Conservation (phyloP, 345 rosid species). For the Ailanthus altissimus region DNA sequence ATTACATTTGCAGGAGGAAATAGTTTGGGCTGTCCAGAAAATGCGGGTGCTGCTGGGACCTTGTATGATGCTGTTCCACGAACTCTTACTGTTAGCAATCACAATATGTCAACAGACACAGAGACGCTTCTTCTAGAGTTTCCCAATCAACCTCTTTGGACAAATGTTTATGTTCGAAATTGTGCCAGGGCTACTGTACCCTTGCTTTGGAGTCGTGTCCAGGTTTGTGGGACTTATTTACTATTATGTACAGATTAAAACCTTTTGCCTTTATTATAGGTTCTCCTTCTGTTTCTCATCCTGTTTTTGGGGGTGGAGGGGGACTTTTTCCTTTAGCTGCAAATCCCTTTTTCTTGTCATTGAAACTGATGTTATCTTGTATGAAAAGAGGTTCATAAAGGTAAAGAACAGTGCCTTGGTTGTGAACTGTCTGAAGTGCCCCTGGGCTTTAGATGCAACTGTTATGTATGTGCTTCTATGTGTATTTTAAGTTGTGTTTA, state of each 20-base stretch:
- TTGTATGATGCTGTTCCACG: constrained; percentile 95
- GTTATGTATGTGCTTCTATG: background rate
- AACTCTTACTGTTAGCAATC: constrained; percentile 82
- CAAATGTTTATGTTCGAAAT: constrained; percentile 87
- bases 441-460: background rate
- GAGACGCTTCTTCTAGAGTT: constrained; percentile 95
- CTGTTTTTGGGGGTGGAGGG: background rate
- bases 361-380: background rate
- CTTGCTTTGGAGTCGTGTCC: constrained; percentile 99
- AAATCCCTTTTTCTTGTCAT: background rate
- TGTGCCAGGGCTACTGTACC: constrained; percentile 93
- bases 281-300: background rate
- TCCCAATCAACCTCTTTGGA: constrained; percentile 92
- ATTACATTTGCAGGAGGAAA: constrained; percentile 66
- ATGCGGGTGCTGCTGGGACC: constrained; percentile 98
- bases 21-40: constrained; percentile 75
- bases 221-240: constrained; percentile 54
- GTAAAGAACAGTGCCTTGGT: background rate
- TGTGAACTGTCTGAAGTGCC: background rate
- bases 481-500: background rate
- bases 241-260: background rate
- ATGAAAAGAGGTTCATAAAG: background rate
- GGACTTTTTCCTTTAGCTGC: background rate
- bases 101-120: constrained; percentile 83
- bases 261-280: background rate